Evolutionary conservation across 768 basidiomycete genomes (phyloP), one percentile per base, ranked within the genome.

Genomic region (Ramaria sp.): DNA sequence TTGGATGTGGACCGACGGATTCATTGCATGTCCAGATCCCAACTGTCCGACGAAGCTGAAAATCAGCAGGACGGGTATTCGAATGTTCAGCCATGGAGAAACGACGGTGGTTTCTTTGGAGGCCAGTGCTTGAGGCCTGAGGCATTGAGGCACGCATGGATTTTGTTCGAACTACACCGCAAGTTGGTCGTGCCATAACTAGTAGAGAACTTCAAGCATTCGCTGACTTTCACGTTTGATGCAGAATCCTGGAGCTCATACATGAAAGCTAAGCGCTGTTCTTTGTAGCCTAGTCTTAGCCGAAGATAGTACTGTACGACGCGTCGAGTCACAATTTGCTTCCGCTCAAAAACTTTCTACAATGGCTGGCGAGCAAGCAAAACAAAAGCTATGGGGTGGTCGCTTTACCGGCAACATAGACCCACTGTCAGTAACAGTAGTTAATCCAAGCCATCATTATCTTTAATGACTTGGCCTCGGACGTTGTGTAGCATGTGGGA

Each of bases 351-450:
- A 27, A 43, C 13, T 1, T 12, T 38, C 31, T 19, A 62, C 64
- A 46, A 75, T 74, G 71, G 7, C 68, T 20, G 68, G 69, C 49
- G 69, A 74, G 61, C 74, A 74, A 9, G 73, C 78, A 22, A 81
- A 80, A 59, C 83, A 88, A 70, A 91, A 90, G 67, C 70, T 91
- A 67, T 91, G 89, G 89, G 89, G 90, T 12, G 90, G 90, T 13
- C 75, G 91, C 34, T 94, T 94, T 66, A 91, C 88, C 12, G 90
- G 90, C 48, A 83, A 81, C 63, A 91, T 90, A 0, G 93, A 96
- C 70, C 93, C 90, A 31, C 69, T 91, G 88, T 88, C 70, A 60
- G 81, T 37, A 37, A 37, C 34, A 37, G 34, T 37, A 7, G 34
- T 13, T 10, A 9, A 10, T 37, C 34, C 10, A 37, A 13, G 39